Percentiles rank a stretch among this genome's conserved stretches.
phyloP scores from a whole-genome alignment of 129 eudicot genomes.

The Helichrysum umbraculigerum region DNA sequence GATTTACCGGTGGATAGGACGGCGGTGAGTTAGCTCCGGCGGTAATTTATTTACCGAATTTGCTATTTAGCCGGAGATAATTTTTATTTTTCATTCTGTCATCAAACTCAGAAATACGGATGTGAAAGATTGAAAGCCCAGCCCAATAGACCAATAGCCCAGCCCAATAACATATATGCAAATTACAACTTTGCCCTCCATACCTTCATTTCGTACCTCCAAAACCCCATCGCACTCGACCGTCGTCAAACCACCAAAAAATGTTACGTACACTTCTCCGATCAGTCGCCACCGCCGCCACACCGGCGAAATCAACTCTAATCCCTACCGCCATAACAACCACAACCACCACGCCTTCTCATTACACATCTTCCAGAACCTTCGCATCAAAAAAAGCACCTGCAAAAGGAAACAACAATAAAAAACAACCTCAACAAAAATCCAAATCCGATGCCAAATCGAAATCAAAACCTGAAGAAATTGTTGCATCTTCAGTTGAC shows the following conservation, averaged over 20 bases:
- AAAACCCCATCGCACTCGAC: constrained; percentile 17
- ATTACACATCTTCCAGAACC: constrained; percentile 39
- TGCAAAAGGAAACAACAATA: constrained; percentile 27
- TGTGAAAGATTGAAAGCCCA: too few species aligned
- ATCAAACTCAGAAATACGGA: too few species aligned
- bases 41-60: not conserved
- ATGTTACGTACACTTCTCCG: constrained; percentile 61
- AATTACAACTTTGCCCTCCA: constrained; percentile 30
- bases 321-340: not conserved
- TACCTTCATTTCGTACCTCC: not conserved
- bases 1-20: not conserved
- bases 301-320: constrained; percentile 7
- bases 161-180: not conserved
- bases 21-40: not conserved
- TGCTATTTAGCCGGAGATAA: not conserved
- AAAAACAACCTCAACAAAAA: constrained; percentile 24
- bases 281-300: constrained; percentile 30
- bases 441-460: constrained; percentile 36
- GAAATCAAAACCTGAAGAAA: constrained; percentile 35
- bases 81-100: too few species aligned
- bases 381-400: constrained; percentile 40
- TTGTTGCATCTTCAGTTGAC: constrained; percentile 25
- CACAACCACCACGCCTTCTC: constrained; percentile 12
- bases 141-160: too few species aligned
- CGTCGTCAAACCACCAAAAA: constrained; percentile 17